Evolutionary conservation across 2,329 filamentous ascomycete genomes (phyloP).

Genomic region (Fusarium sp.): DNA sequence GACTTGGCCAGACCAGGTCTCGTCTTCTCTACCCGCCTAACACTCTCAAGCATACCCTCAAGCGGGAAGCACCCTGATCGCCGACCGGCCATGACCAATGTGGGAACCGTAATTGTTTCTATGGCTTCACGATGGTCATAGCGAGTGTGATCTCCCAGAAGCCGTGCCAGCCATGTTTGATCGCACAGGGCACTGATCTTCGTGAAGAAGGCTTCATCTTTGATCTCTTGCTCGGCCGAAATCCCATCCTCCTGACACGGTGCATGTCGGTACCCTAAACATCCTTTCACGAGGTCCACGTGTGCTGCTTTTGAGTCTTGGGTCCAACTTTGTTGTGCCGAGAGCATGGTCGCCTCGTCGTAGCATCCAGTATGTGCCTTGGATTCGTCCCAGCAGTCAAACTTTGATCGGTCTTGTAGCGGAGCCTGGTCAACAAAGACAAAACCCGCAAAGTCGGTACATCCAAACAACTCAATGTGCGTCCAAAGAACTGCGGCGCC

Average conservation of each 20-base stretch:
- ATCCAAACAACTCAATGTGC: slow-evolving; percentile 47
- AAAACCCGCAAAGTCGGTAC: slow-evolving; percentile 45
- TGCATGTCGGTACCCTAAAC: slow-evolving; percentile 46
- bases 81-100: slow-evolving; percentile 47
- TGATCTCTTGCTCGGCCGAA: slow-evolving; percentile 40
- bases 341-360: slow-evolving; percentile 44
- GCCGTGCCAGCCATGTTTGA: slow-evolving; percentile 46
- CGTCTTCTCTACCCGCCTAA: slow-evolving; percentile 40
- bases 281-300: slow-evolving; percentile 44
- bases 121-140: slow-evolving; percentile 49
- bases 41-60: slow-evolving; percentile 48
- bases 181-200: slow-evolving; percentile 47
- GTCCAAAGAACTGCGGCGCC: slow-evolving; percentile 50
- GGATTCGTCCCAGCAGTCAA: slow-evolving; percentile 44
- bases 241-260: slow-evolving; percentile 39
- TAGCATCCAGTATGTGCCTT: slow-evolving; percentile 47
- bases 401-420: slow-evolving; percentile 45
- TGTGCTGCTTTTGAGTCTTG: slow-evolving; percentile 42
- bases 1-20: slow-evolving; percentile 39
- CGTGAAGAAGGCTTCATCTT: slow-evolving; percentile 47
- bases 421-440: slow-evolving; percentile 51
- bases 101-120: slow-evolving; percentile 45
- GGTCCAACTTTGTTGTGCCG: slow-evolving; percentile 47
- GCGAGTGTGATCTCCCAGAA: slow-evolving; percentile 47
- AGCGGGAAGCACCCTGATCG: slow-evolving; percentile 48